These are phyloP conservation scores for Lasiosphaeria miniovina DNA, from an alignment of 495 filamentous ascomycete species.

Conservation along the genomic window DNA sequence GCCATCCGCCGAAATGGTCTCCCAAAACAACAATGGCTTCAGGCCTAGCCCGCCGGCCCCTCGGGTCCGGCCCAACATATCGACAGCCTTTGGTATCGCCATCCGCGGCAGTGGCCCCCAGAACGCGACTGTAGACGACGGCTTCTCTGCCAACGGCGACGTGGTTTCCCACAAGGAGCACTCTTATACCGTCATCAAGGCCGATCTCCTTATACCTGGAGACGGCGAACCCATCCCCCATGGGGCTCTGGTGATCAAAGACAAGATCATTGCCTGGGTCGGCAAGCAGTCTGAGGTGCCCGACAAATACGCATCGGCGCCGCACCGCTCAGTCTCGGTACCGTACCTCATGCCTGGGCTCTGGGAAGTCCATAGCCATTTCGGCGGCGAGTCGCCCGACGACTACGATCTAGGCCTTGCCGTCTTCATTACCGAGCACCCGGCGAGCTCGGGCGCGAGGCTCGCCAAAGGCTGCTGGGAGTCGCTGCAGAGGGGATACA, in stretches of 20 bases:
- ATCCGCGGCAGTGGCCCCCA: constrained; percentile 14
- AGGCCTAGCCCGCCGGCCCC: too few relatives aligned
- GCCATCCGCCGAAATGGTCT: too few relatives aligned
- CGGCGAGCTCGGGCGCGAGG: not conserved
- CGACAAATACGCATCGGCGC: constrained; percentile 26
- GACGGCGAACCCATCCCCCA: constrained; percentile 37
- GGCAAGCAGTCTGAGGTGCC: constrained; percentile 35
- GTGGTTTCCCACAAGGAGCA: constrained; percentile 14
- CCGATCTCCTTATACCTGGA: constrained; percentile 46
- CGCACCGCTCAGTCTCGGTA: constrained; percentile 30
- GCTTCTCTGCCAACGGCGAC: constrained; percentile 4
- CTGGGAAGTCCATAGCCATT: constrained; percentile 54
- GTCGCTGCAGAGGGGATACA: constrained; percentile 47
- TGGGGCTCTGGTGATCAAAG: constrained; percentile 41
- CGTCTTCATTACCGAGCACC: constrained; percentile 9
- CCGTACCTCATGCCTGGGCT: constrained; percentile 51
- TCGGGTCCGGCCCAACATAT: constrained; percentile 8
- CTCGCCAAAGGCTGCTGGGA: constrained; percentile 6
- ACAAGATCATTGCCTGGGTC: constrained; percentile 43
- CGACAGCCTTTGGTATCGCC: constrained; percentile 28
- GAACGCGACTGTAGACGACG: not conserved
- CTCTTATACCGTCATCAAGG: constrained; percentile 33
- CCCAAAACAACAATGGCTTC: too few relatives aligned
- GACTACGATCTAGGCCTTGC: constrained; percentile 7
- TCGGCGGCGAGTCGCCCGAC: constrained; percentile 23